Percentiles rank a stretch among this genome's conserved stretches.
phyloP scores from a whole-genome alignment of 805 yeast genomes.

The Sugiyamaella valdiviana region DNA sequence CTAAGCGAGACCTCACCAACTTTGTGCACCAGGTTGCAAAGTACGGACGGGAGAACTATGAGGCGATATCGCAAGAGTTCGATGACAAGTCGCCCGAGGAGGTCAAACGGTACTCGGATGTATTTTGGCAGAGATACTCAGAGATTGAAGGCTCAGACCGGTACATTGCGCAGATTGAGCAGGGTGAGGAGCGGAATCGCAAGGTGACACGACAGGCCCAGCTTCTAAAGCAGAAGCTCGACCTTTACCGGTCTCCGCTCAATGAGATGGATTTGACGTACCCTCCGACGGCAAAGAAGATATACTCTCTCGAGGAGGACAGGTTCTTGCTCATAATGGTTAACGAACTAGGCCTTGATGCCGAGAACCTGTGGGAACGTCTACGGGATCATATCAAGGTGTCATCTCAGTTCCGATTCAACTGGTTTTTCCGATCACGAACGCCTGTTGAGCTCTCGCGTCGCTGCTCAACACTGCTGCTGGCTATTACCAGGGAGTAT shows the following conservation, averaged over 20 bases:
- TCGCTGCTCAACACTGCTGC: constrained; percentile 72
- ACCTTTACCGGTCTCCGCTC: constrained; percentile 65
- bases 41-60: constrained; percentile 70
- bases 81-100: constrained; percentile 73
- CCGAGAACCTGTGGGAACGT: constrained; percentile 66
- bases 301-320: constrained; percentile 84
- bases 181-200: constrained; percentile 75
- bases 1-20: constrained; percentile 79
- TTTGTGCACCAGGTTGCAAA: constrained; percentile 68
- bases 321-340: constrained; percentile 73
- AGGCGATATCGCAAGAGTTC: constrained; percentile 66
- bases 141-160: constrained; percentile 89
- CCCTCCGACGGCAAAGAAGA: constrained; percentile 66
- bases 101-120: constrained; percentile 65
- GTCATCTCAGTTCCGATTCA: constrained; percentile 73
- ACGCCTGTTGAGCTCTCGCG: constrained; percentile 72
- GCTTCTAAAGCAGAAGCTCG: constrained; percentile 66
- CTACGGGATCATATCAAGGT: constrained; percentile 65
- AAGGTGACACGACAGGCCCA: constrained; percentile 66
- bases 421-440: constrained; percentile 78
- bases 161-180: constrained; percentile 71
- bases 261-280: constrained; percentile 62
- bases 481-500: constrained; percentile 66
- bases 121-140: constrained; percentile 70
- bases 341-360: constrained; percentile 71